Percentiles rank a stretch among this genome's conserved stretches.
These are phyloP conservation scores for Cladosporium sp. DNA, from an alignment of 2,329 filamentous ascomycete genomes.

Conservation along the genomic window DNA sequence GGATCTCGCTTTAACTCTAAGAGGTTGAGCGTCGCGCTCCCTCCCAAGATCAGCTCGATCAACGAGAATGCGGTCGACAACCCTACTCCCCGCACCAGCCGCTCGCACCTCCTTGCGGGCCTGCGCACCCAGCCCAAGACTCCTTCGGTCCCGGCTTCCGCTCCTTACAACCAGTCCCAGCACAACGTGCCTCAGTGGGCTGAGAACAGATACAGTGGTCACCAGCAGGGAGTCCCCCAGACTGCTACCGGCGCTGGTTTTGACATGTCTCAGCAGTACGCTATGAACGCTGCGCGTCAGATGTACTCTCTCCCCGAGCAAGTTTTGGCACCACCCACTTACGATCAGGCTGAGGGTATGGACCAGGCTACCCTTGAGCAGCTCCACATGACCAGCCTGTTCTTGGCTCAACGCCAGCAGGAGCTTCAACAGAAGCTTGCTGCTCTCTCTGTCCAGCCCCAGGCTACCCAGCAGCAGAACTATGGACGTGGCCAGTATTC, in stretches of 20 bases:
- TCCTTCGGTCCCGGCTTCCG: constrained; percentile 65
- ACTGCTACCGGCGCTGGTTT: constrained; percentile 58
- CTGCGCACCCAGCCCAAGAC: constrained; percentile 93
- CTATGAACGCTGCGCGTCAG: constrained; percentile 52
- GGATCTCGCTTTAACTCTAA: constrained; percentile 80
- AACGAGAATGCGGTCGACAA: constrained; percentile 68
- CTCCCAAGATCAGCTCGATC: constrained; percentile 65
- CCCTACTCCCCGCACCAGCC: constrained; percentile 87
- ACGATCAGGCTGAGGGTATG: constrained; percentile 71
- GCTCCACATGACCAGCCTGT: constrained; percentile 85
- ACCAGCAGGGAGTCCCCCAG: constrained; percentile 54
- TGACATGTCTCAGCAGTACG: constrained; percentile 46
- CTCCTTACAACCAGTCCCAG: constrained; percentile 59
- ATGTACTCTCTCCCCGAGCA: constrained; percentile 78
- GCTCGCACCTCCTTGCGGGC: constrained; percentile 89
- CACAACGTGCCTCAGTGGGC: constrained; percentile 51
- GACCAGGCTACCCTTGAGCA: constrained; percentile 87
- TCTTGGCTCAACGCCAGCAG: constrained; percentile 92
- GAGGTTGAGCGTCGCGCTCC: constrained; percentile 76
- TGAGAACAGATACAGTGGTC: constrained; percentile 40
- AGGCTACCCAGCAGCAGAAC: constrained; percentile 48
- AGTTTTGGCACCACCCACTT: constrained; percentile 78
- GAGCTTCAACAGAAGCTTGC: constrained; percentile 90
- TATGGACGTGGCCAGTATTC: constrained; percentile 42
- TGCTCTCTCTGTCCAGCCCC: constrained; percentile 76